Evolutionary conservation across 495 filamentous ascomycete species (phyloP), one percentile per base, ranked within the genome.

Genomic region (Penicillium malachiteum): DNA sequence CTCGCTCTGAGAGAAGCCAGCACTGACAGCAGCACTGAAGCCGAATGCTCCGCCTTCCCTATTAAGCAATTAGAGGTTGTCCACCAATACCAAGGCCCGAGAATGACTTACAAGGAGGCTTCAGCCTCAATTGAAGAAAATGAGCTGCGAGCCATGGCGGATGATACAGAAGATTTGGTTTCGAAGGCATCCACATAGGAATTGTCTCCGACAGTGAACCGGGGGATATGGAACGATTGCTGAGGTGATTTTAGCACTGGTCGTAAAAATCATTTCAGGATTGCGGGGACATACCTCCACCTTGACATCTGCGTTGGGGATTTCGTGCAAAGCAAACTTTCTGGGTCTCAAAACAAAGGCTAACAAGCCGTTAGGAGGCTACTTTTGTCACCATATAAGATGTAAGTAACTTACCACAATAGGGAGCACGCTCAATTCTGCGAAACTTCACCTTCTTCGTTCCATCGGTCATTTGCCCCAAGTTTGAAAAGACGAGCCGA

Each of bases 141-240:
- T 13, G 37, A 41, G 26, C 49, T 52, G 16, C 11, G 21, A 14
- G 49, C 38, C 16, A 52, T 26, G 35, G 16, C 14, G 2, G 6
- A 26, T 7, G 37, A 31, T 3, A 42, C 11, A 2, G 37, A 12
- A 32, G 37, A 30, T 14, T 21, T 14, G 16, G 49, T 52, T 43
- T 52, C 49, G 16, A 42, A 52, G 12, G 21, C 38, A 26, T 52
- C 21, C 0, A 52, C 49, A 43, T 52, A 52, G 49, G 49, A 52
- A 30, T 52, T 37, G 16, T 52, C 49, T 11, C 16, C 21, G 16
- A 52, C 49, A 43, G 17, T 41, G 11, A n/a, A 52, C 12, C 37
- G 18, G 32, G 49, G 49, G 16, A 33, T 52, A 12, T 39, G 31
- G 14, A 50, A 39, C 3, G 10, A 5, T 42, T 40, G 13, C 37